A percentile compares a stretch with the other conserved stretches of the same genome.
These are phyloP conservation scores for Ceratocystis ficicola DNA, from an alignment of 2,329 filamentous ascomycete species.

Conservation along the genomic window DNA sequence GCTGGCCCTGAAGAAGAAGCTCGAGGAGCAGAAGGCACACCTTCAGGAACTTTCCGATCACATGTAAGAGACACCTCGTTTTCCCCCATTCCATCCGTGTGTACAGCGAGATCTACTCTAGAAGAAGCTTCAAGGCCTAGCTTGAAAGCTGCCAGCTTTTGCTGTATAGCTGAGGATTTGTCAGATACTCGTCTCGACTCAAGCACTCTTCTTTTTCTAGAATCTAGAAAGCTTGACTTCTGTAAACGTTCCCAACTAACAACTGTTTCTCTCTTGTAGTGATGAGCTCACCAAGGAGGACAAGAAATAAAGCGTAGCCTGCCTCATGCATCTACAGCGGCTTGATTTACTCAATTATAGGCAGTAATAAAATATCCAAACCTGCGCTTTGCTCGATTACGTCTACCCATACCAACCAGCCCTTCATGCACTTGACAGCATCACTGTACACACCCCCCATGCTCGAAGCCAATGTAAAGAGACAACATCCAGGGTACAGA, in stretches of 20 bases:
- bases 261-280: slow-evolving; percentile 34
- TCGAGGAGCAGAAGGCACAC: slow-evolving; percentile 67
- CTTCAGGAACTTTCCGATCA: slow-evolving; percentile 74
- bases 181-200: not conserved
- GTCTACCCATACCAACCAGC: not conserved
- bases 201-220: not conserved
- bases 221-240: not conserved
- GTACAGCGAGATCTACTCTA: not conserved
- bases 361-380: slow-evolving; percentile 5
- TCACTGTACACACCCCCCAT: not conserved
- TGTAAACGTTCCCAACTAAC: not conserved
- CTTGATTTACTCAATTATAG: slow-evolving; percentile 1
- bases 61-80: slow-evolving; percentile 51
- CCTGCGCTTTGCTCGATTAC: not conserved
- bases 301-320: slow-evolving; percentile 40
- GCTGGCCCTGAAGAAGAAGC: slow-evolving; percentile 56
- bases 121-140: too few relatives aligned
- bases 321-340: not conserved
- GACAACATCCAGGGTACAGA: not conserved
- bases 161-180: not conserved
- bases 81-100: not conserved
- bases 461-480: not conserved
- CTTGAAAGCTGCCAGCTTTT: not conserved
- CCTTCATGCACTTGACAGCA: not conserved
- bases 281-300: slow-evolving; percentile 64